A percentile compares a stretch with the other conserved stretches of the same genome.
These are phyloP conservation scores for Ambrosiella xylebori DNA, from an alignment of 2,329 filamentous ascomycete genomes.

Conservation along the genomic window DNA sequence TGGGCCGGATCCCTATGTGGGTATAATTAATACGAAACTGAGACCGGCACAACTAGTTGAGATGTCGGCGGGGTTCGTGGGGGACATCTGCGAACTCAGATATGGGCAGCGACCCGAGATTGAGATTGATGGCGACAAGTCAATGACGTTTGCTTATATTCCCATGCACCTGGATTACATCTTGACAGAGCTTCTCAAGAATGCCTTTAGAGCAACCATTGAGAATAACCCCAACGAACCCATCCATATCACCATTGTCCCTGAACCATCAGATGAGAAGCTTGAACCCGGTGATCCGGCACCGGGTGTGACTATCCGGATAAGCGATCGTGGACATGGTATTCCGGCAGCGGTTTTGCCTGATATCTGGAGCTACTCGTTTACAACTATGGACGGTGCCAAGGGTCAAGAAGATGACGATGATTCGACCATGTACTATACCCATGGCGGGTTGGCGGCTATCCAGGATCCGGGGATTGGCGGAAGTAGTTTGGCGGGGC, in stretches of 20 bases:
- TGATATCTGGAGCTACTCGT: conserved; percentile 93
- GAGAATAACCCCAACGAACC: conserved; percentile 65
- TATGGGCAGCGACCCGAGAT: conserved; percentile 77
- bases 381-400: conserved; percentile 62
- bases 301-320: conserved; percentile 84
- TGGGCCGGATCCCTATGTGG: conserved; percentile 55
- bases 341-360: conserved; percentile 70
- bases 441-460: conserved; percentile 35
- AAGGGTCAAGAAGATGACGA: background rate
- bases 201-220: conserved; percentile 84
- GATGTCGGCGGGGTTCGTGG: conserved; percentile 74
- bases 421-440: background rate
- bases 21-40: conserved; percentile 83
- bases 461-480: conserved; percentile 57
- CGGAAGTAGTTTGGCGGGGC: conserved; percentile 69
- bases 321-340: conserved; percentile 86
- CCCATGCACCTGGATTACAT: conserved; percentile 97
- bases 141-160: conserved; percentile 81
- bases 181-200: conserved; percentile 88
- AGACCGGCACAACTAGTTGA: conserved; percentile 68
- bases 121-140: conserved; percentile 66
- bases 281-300: conserved; percentile 40
- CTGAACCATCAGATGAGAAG: conserved; percentile 30
- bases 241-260: conserved; percentile 82
- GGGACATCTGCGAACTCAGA: conserved; percentile 89